A percentile compares a stretch with the other conserved stretches of the same genome.
phyloP scores from a whole-genome alignment of 1,284 basidiomycete genomes.

The Gymnopus androsaceus region DNA sequence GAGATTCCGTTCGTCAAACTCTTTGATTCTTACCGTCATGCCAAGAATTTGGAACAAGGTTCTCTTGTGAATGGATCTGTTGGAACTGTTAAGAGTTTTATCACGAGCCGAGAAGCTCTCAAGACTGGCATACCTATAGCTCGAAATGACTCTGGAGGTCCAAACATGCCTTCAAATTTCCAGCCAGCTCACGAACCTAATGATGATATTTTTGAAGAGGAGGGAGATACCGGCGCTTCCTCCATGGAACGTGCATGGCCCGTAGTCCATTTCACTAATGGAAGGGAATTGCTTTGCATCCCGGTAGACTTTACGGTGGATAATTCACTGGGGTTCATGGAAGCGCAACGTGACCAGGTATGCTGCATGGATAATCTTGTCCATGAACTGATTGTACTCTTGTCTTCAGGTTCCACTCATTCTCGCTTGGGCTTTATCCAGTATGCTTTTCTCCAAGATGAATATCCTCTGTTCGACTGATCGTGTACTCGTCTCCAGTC shows the following conservation, averaged over 20 bases:
- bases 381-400: not conserved
- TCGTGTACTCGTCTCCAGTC: constrained; percentile 79
- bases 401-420: constrained; percentile 67
- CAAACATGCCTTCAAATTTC: constrained; percentile 18
- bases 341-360: constrained; percentile 58
- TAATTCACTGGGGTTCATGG: constrained; percentile 51
- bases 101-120: constrained; percentile 34
- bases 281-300: constrained; percentile 44
- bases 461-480: constrained; percentile 39
- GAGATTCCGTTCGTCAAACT: not conserved
- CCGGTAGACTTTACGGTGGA: constrained; percentile 60
- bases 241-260: constrained; percentile 45
- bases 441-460: constrained; percentile 82
- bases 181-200: constrained; percentile 3
- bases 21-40: not conserved
- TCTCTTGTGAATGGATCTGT: constrained; percentile 84
- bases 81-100: constrained; percentile 70
- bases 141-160: constrained; percentile 23
- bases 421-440: constrained; percentile 82
- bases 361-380: not conserved
- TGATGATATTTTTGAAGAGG: not conserved
- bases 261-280: constrained; percentile 54
- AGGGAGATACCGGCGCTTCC: not conserved
- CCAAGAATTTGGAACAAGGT: constrained; percentile 66
- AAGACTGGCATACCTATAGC: constrained; percentile 31